Evolutionary conservation across 352 stramenopile genomes (phyloP).

Genomic region (Phytophthora pluvialis): DNA sequence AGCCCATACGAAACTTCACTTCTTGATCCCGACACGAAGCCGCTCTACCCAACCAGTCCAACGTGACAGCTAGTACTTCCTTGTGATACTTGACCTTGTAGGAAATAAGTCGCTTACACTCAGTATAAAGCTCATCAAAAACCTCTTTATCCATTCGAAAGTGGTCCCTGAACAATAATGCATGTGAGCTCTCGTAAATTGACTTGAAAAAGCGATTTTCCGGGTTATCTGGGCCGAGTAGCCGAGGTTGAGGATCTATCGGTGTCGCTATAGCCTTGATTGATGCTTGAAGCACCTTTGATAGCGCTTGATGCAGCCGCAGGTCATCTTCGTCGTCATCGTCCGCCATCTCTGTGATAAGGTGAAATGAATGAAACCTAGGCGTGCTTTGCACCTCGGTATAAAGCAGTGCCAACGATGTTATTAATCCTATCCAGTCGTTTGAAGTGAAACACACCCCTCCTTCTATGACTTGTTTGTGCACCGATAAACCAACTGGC

Average conservation of each 20-base stretch:
- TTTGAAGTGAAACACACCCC: too few relatives aligned
- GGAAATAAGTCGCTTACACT: background rate
- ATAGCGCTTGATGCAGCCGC: too few relatives aligned
- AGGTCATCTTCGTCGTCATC: too few relatives aligned
- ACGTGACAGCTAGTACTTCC: background rate
- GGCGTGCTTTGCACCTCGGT: too few relatives aligned
- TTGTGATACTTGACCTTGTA: background rate
- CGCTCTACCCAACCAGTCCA: background rate
- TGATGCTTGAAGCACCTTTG: too few relatives aligned
- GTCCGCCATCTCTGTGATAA: too few relatives aligned
- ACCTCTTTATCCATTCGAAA: background rate
- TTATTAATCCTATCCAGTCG: too few relatives aligned
- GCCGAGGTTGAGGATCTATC: background rate
- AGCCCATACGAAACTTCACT: background rate
- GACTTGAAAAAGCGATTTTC: background rate
- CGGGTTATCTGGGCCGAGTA: background rate
- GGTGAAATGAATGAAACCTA: too few relatives aligned
- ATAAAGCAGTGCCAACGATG: too few relatives aligned
- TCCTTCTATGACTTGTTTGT: too few relatives aligned
- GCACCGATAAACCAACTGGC: too few relatives aligned
- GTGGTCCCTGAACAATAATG: background rate
- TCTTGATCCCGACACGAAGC: conserved; percentile 3
- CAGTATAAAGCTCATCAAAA: background rate
- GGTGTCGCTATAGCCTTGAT: too few relatives aligned
- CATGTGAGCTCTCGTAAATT: background rate